A percentile compares a stretch with the other conserved stretches of the same genome.
Conservation (phyloP, 139 green algal species). For the Parachlorella kessleri region DNA sequence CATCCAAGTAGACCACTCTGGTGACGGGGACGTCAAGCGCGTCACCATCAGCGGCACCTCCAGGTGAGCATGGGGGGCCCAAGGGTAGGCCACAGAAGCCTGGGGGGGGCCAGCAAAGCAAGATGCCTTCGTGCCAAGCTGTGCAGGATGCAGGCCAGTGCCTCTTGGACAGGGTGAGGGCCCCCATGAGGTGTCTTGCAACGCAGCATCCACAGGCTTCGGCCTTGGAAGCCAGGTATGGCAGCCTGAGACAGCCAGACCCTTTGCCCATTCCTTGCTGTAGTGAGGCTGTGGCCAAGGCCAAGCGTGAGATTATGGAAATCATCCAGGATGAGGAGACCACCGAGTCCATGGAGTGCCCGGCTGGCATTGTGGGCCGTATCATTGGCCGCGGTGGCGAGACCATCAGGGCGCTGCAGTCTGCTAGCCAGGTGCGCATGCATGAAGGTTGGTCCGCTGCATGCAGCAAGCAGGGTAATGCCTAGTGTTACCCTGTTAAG, state of each 20-base stretch:
- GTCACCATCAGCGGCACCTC: conserved; percentile 70
- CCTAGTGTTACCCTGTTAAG: too few species aligned
- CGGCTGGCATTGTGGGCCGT: conserved; percentile 83
- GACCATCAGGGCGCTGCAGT: conserved; percentile 97
- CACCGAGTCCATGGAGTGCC: conserved; percentile 67
- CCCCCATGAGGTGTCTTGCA: too few species aligned
- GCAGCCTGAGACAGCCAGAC: too few species aligned
- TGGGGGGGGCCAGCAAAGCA: background rate
- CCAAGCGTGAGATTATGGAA: conserved; percentile 14
- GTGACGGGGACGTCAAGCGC: conserved; percentile 64
- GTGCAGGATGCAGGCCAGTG: too few species aligned
- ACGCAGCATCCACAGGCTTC: too few species aligned
- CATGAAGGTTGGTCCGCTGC: too few species aligned
- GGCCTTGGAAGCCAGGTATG: too few species aligned
- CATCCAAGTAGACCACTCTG: conserved; percentile 80
- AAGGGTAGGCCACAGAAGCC: background rate
- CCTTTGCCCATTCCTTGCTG: too few species aligned
- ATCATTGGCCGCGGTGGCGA: conserved; percentile 95
- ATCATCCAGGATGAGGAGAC: conserved; percentile 48
- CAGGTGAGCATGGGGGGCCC: background rate
- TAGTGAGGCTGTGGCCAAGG: conserved; percentile 15
- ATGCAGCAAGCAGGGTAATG: too few species aligned
- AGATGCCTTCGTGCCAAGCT: too few species aligned
- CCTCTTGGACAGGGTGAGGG: too few species aligned
- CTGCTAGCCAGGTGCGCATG: conserved; percentile 54